phyloP scores from a whole-genome alignment of 768 basidiomycete genomes.

The Saitozyma sp. region DNA sequence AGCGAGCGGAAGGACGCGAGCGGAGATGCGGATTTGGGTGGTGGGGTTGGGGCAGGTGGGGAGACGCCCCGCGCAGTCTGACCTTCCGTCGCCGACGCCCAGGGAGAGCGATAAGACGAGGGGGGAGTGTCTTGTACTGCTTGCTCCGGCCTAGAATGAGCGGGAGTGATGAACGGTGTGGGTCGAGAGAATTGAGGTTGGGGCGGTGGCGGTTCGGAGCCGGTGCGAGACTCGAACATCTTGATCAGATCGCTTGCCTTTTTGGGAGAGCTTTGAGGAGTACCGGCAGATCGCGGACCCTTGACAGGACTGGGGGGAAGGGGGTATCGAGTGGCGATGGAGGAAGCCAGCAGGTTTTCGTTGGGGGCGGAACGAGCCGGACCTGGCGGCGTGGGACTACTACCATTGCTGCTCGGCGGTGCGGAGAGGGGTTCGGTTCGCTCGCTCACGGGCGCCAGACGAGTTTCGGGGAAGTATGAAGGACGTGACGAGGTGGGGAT shows the following conservation, averaged over 20 bases:
- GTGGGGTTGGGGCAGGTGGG: constrained; percentile 11
- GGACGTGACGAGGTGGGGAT: no score
- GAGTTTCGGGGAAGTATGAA: constrained; percentile 13
- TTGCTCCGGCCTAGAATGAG: neutral
- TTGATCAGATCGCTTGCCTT: constrained; percentile 43
- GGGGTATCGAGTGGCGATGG: constrained; percentile 30
- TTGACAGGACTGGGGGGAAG: constrained; percentile 35
- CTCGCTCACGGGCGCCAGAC: constrained; percentile 34
- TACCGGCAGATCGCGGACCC: constrained; percentile 14
- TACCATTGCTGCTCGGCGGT: constrained; percentile 5
- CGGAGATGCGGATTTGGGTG: constrained; percentile 31
- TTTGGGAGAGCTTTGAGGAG: constrained; percentile 27
- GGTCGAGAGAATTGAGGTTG: constrained; percentile 9
- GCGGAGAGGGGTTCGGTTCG: constrained; percentile 30
- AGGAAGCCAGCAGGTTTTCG: constrained; percentile 4
- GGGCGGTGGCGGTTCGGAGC: constrained; percentile 5
- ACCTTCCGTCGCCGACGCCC: constrained; percentile 6
- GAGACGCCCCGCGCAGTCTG: neutral
- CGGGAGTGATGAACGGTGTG: constrained; percentile 5
- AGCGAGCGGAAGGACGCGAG: constrained; percentile 30
- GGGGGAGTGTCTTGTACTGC: neutral
- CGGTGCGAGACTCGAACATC: constrained; percentile 32
- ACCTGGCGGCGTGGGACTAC: constrained; percentile 7
- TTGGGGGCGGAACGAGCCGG: constrained; percentile 1
- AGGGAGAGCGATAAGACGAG: constrained; percentile 6